Evolutionary conservation across 345 rosid species (phyloP), one percentile per base, ranked within the genome.

Genomic region (Theobroma cacao): DNA sequence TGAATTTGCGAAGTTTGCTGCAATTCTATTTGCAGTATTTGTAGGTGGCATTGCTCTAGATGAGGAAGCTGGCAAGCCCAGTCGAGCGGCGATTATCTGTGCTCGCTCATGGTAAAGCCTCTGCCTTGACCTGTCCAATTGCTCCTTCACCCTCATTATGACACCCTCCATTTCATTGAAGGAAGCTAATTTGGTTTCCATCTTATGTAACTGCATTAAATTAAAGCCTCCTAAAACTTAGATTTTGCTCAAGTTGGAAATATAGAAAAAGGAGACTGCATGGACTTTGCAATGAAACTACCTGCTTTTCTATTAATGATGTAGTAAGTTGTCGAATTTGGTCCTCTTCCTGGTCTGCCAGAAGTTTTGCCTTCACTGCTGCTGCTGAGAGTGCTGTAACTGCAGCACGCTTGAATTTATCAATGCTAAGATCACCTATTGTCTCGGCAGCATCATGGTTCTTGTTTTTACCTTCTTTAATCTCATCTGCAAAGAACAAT

Each of bases 11-110:
- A 85, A 77, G 84, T 86, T 89, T 83, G 84, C 77, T 53, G 97
- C 90, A 64, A 88, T 82, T 86, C 98, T 94, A 86, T 87, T 91
- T 80, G 94, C 60, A 50, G 97, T 90, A 75, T 88, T 75, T 10
- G 89, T 56, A 28, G 89, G 86, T 24, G 88, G 93, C 80, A 86
- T 81, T 75, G 83, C 80, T 84, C 90, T 85, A 20, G 97, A 89
- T 15, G 95, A 84, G 68, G 91, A 75, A 75, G 90, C 83, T n/a
- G 89, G 90, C 60, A 86, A 68, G 63, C 96, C 97, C 26, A 94
- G 96, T 70, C 98, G 91, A 47, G 98, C 82, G 80, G 97, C 93
- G 68, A 97, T 97, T 85, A 97, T 97, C 85, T 94, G 98, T 53
- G 93, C 92, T 70, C 99, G 86, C 81, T 97, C 98, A 18, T 90